Evolutionary conservation across 768 basidiomycete species (phyloP).

Genomic region (Flagelloscypha sp.): DNA sequence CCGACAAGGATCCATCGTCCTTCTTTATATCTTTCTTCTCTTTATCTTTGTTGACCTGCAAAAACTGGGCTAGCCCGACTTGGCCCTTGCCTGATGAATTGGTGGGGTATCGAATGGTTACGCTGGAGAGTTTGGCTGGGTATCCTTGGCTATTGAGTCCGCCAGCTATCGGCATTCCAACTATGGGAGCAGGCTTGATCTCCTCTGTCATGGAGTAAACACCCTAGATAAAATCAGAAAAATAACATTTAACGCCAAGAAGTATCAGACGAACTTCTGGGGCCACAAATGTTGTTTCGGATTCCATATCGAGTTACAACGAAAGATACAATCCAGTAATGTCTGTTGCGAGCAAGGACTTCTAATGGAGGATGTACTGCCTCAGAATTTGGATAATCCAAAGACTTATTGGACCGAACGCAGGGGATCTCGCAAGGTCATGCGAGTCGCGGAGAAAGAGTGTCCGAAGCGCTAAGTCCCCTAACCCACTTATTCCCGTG

Average conservation of each 20-base stretch:
- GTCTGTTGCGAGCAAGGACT: conserved; percentile 10
- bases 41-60: conserved; percentile 63
- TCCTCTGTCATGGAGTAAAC: conserved; percentile 86
- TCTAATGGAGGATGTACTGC: conserved; percentile 30
- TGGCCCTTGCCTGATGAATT: conserved; percentile 45
- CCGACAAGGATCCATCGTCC: too few relatives aligned
- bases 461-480: too few relatives aligned
- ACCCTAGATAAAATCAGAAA: too few relatives aligned
- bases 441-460: too few relatives aligned
- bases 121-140: conserved; percentile 3
- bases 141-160: too few relatives aligned
- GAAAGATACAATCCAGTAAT: conserved; percentile 5
- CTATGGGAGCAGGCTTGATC: conserved; percentile 50
- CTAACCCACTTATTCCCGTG: too few relatives aligned
- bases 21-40: conserved; percentile 51
- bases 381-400: too few relatives aligned
- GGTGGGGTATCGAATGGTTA: conserved; percentile 40
- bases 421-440: too few relatives aligned
- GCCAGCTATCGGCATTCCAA: conserved; percentile 25
- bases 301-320: conserved; percentile 51
- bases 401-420: too few relatives aligned
- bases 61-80: conserved; percentile 59
- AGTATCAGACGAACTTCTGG: too few relatives aligned
- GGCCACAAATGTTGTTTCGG: conserved; percentile 77
- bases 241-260: too few relatives aligned